Percentiles rank a stretch among this genome's conserved stretches.
Conservation (phyloP, 768 basidiomycete genomes). For the Sarcodon aspratus region DNA sequence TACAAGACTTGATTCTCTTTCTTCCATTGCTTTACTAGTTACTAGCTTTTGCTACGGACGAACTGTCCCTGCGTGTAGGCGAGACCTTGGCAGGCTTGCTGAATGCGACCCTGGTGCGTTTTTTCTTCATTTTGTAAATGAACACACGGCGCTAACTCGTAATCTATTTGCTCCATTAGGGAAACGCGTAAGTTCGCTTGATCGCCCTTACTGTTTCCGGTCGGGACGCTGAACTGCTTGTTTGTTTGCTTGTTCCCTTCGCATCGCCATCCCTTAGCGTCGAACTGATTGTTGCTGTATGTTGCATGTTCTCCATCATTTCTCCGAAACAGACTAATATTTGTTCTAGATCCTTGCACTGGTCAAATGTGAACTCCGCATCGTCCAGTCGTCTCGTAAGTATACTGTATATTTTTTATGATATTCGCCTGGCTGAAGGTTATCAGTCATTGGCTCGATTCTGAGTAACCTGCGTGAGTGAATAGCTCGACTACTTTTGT, state of each 20-base stretch:
- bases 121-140: conserved; percentile 2
- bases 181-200: conserved; percentile 14
- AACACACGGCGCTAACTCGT: not conserved
- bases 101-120: conserved; percentile 68
- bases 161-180: conserved; percentile 6
- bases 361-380: conserved; percentile 28
- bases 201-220: too few relatives aligned
- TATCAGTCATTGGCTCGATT: conserved; percentile 32
- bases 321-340: conserved; percentile 5
- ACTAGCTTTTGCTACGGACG: conserved; percentile 78
- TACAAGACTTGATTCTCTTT: not conserved
- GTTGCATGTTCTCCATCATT: conserved; percentile 5
- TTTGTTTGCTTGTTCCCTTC: not conserved
- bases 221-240: too few relatives aligned
- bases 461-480: conserved; percentile 31
- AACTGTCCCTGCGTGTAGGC: conserved; percentile 71
- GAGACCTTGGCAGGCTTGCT: conserved; percentile 76
- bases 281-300: conserved; percentile 30
- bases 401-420: conserved; percentile 3
- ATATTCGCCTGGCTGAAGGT: conserved; percentile 1
- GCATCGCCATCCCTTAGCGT: conserved; percentile 15
- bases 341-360: conserved; percentile 31
- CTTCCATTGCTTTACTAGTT: conserved; percentile 29
- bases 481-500: too few relatives aligned
- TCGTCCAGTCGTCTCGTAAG: conserved; percentile 35